Percentiles rank a stretch among this genome's conserved stretches.
These are phyloP conservation scores for Puccinia polysora DNA, from an alignment of 1,284 basidiomycete species.

Conservation along the genomic window DNA sequence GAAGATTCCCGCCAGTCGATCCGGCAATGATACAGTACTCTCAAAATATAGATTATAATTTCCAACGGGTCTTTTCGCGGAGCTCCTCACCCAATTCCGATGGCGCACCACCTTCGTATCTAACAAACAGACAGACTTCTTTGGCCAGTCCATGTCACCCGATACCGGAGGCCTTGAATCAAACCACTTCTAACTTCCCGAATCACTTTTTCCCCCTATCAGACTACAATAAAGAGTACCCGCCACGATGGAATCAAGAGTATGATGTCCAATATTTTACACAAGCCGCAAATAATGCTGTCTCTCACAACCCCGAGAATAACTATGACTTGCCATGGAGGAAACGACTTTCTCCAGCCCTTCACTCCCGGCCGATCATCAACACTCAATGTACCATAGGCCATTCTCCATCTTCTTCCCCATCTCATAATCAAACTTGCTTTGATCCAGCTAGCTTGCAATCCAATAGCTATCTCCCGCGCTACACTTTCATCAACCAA, in stretches of 20 bases:
- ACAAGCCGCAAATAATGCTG: neutral
- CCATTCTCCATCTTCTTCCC: conserved; percentile 26
- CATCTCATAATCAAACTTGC: conserved; percentile 1
- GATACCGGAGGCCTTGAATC: neutral
- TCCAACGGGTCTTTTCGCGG: conserved; percentile 11
- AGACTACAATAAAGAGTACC: conserved; percentile 11
- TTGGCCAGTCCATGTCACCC: neutral
- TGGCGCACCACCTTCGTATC: conserved; percentile 25
- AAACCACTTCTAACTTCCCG: neutral
- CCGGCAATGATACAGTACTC: conserved; percentile 6
- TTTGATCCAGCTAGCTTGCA: neutral
- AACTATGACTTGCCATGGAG: conserved; percentile 6
- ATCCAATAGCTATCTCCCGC: neutral
- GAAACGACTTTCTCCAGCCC: conserved; percentile 3
- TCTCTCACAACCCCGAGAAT: neutral
- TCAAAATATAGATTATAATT: conserved; percentile 17
- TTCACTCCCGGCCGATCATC: conserved; percentile 3
- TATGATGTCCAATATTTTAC: neutral
- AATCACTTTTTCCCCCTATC: conserved; percentile 9
- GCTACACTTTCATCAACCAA: conserved; percentile 38
- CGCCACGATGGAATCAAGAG: conserved; percentile 7
- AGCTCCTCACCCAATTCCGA: conserved; percentile 13
- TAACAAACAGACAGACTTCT: neutral
- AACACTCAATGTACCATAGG: neutral
- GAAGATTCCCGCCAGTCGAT: neutral